A percentile compares a stretch with the other conserved stretches of the same genome.
phyloP scores from a whole-genome alignment of 148 eudicot genomes.

The Fallopia convolvulus region DNA sequence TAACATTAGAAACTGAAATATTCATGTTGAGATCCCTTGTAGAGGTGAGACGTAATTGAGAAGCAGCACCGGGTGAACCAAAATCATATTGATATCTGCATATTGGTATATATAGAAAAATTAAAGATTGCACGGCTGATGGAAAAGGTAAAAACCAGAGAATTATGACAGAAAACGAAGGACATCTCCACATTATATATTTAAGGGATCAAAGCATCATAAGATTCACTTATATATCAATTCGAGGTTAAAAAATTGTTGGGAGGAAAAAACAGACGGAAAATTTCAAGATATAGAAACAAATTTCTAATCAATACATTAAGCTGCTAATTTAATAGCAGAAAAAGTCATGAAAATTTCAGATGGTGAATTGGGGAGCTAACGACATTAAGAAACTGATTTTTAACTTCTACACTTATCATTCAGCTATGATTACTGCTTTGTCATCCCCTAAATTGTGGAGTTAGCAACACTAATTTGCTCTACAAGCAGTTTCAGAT shows the following conservation, averaged over 20 bases:
- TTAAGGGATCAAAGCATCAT: neutral
- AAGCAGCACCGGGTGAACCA: constrained; percentile 71
- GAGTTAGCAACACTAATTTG: neutral
- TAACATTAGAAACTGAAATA: constrained; percentile 78
- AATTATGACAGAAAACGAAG: neutral
- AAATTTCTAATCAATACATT: neutral
- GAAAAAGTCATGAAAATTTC: no score
- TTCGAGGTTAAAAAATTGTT: neutral
- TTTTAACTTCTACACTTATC: neutral
- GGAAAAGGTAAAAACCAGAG: neutral
- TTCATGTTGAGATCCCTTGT: constrained; percentile 81
- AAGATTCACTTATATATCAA: neutral
- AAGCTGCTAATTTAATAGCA: neutral
- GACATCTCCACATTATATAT: neutral
- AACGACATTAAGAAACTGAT: neutral
- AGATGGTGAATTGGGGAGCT: no score
- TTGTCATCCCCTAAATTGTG: neutral
- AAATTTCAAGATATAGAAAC: neutral
- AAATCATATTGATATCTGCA: constrained; percentile 80
- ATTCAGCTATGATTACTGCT: neutral
- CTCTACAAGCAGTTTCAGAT: neutral
- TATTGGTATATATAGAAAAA: neutral
- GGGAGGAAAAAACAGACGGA: neutral
- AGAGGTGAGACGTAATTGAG: constrained; percentile 82
- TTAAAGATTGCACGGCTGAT: neutral